Evolutionary conservation across 2,329 filamentous ascomycete genomes (phyloP).

Genomic region (Cadophora sp.): DNA sequence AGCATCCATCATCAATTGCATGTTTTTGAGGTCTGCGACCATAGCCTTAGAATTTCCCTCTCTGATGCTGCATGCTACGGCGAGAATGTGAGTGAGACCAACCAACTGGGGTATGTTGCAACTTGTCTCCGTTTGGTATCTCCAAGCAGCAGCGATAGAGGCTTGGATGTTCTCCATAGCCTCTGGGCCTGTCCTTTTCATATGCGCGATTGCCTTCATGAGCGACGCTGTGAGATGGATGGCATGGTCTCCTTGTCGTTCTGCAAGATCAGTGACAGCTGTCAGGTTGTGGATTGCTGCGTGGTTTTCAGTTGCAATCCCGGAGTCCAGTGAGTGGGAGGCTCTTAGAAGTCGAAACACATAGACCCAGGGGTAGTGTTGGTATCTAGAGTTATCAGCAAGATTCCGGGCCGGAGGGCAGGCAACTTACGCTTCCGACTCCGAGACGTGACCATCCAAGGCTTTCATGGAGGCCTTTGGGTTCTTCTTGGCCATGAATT

Average conservation of each 20-base stretch:
- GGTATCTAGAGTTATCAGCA: constrained; percentile 51
- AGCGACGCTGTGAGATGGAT: constrained; percentile 70
- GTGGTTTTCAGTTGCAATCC: constrained; percentile 64
- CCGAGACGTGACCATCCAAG: constrained; percentile 71
- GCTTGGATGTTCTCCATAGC: constrained; percentile 73
- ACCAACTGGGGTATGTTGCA: constrained; percentile 70
- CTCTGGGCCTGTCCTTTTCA: constrained; percentile 69
- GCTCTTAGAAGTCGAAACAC: constrained; percentile 78
- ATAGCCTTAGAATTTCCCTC: constrained; percentile 64
- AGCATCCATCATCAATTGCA: constrained; percentile 69
- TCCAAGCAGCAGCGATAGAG: constrained; percentile 76
- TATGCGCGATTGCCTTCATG: constrained; percentile 72
- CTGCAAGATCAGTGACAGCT: constrained; percentile 65
- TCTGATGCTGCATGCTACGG: constrained; percentile 73
- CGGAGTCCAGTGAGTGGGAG: constrained; percentile 69
- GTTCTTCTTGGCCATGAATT: constrained; percentile 73
- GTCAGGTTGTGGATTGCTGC: constrained; percentile 73
- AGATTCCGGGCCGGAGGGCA: background rate
- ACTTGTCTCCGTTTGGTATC: constrained; percentile 71
- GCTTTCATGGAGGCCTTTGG: constrained; percentile 76
- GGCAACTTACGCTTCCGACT: constrained; percentile 66
- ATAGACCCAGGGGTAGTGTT: constrained; percentile 76
- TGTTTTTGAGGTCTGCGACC: constrained; percentile 62
- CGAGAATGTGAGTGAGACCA: constrained; percentile 69
- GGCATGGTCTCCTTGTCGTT: constrained; percentile 65